Conservation (phyloP, 352 stramenopile genomes). For the Globisporangium spinosum region DNA sequence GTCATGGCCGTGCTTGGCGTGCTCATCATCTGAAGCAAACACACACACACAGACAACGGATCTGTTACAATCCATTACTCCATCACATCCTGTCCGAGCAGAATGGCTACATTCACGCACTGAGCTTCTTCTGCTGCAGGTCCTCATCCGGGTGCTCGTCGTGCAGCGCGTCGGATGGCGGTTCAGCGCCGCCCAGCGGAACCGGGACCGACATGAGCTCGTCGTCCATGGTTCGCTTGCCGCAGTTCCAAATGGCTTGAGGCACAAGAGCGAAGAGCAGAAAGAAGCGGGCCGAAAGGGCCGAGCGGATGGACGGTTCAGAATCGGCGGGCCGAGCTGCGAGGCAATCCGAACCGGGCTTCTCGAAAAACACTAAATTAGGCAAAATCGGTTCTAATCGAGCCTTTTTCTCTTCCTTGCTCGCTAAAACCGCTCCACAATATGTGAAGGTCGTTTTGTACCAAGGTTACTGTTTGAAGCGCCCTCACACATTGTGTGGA, state of each 20-base stretch:
- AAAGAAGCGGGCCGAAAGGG: too few species aligned
- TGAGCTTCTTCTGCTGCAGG: constrained; percentile 9
- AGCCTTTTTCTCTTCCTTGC: too few species aligned
- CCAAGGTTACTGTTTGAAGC: too few species aligned
- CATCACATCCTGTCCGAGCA: neutral
- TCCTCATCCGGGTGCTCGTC: constrained; percentile 11
- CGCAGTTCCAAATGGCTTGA: neutral
- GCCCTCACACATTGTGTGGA: too few species aligned
- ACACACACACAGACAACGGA: neutral
- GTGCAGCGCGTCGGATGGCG: constrained; percentile 11
- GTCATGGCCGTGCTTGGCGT: constrained; percentile 5
- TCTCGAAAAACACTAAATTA: neutral
- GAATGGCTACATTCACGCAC: neutral
- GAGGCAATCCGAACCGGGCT: neutral
- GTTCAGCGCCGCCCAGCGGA: constrained; percentile 18
- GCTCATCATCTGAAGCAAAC: constrained; percentile 2
- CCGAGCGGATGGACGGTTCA: neutral
- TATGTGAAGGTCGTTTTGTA: too few species aligned
- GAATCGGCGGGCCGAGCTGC: neutral
- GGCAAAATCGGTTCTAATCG: too few species aligned
- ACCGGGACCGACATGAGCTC: constrained; percentile 20
- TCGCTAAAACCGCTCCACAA: too few species aligned
- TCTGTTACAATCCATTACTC: neutral
- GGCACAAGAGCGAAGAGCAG: neutral
- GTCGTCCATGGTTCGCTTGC: constrained; percentile 18